Evolutionary conservation across 495 filamentous ascomycete genomes (phyloP), one percentile per base, ranked within the genome.

Genomic region (Articulospora tetracladia): DNA sequence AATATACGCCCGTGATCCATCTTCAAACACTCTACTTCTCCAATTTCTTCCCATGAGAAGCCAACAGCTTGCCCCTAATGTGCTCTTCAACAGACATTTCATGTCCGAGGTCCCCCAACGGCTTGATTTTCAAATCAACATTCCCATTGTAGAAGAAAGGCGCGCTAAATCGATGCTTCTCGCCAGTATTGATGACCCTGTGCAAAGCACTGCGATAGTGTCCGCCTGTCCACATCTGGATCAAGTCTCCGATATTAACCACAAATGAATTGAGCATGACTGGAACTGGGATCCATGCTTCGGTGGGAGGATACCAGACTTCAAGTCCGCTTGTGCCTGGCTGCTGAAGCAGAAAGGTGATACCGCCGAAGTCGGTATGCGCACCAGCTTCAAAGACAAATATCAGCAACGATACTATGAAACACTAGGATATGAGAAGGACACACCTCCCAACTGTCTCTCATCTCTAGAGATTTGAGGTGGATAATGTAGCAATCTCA

Each of bases 201-300:
- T 83, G 79, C 7, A 77, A 61, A 2, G 76, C 78, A n/a, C 75
- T 77, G 48, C 70, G 70, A 60, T 82, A 83, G 27, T 59, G 69
- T 34, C 70, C 68, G 30, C 74, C 74, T 11, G 79, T 78, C 77
- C 75, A 79, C 22, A 73, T 65, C 19, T 70, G 68, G 28, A 82
- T 57, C 55, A 75, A 72, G 63, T 83, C 76, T 1, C 73, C 76
- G 25, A 83, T 77, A 59, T 85, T 85, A 36, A 85, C 72, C 1
- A 85, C 79, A 58, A 81, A 74, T 24, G 76, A 79, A 0, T 76
- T 76, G 27, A 72, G 70, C 30, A 77, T 72, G 1, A 79, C 79
- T 3, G 61, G 55, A 8, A 79, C 80, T 34, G 78, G 68, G 12
- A 70, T 53, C 73, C 72, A 75, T 51, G 61, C 48, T 15, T 49